Conservation (phyloP, 2,329 filamentous ascomycete genomes). For the Aspergillus pseudoglaucus region DNA sequence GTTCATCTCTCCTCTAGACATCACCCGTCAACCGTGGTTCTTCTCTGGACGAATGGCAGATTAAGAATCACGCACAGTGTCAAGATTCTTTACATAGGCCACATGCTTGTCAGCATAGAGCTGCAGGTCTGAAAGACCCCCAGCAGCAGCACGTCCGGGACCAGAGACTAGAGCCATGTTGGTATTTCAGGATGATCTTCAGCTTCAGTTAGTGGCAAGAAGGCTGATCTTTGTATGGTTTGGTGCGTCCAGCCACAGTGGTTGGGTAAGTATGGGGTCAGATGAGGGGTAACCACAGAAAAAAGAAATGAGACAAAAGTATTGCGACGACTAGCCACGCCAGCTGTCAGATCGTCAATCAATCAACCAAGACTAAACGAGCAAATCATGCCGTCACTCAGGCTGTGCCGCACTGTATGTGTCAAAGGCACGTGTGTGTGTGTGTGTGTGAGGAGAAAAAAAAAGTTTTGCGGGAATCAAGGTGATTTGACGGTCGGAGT, state of each 20-base stretch:
- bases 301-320: background rate
- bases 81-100: conserved; percentile 84
- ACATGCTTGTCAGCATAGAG: conserved; percentile 66
- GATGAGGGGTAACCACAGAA: background rate
- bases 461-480: background rate
- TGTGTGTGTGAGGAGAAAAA: no score
- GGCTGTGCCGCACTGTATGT: background rate
- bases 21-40: conserved; percentile 27
- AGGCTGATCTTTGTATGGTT: background rate
- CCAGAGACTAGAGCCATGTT: conserved; percentile 56
- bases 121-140: conserved; percentile 41
- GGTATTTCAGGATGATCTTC: background rate
- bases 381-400: background rate
- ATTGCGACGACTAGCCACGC: background rate
- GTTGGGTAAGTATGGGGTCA: background rate
- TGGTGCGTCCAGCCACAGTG: background rate
- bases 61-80: conserved; percentile 58
- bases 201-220: background rate
- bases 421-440: no score
- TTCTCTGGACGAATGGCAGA: conserved; percentile 11
- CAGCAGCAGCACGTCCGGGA: conserved; percentile 48
- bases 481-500: background rate
- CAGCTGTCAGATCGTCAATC: background rate
- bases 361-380: background rate
- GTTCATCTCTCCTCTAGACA: conserved; percentile 74